These are phyloP conservation scores for Solanum phureja DNA, from an alignment of 257 asterid species.

Conservation along the genomic window DNA sequence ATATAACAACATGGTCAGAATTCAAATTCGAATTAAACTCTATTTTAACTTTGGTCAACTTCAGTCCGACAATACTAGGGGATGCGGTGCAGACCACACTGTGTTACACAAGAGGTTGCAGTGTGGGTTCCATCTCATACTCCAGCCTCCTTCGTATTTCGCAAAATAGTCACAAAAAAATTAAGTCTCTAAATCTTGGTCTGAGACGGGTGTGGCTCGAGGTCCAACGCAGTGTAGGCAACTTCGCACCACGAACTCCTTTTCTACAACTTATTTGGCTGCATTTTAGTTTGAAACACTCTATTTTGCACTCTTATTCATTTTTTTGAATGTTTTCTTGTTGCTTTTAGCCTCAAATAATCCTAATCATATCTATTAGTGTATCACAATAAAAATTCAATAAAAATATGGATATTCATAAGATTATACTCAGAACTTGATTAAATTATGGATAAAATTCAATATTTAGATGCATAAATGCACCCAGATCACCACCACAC, in stretches of 20 bases:
- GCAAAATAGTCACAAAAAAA: no score
- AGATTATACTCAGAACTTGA: background rate
- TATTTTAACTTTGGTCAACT: background rate
- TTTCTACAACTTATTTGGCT: background rate
- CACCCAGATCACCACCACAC: background rate
- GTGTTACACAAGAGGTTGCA: background rate
- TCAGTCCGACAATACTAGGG: background rate
- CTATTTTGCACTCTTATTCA: background rate
- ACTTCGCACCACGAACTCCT: background rate
- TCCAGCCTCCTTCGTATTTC: background rate
- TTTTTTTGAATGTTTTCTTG: no score
- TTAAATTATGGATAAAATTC: no score
- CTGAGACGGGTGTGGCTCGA: background rate
- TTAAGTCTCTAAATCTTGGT: background rate
- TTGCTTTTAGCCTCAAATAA: background rate
- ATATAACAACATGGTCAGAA: background rate
- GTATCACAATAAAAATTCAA: background rate
- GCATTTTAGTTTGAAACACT: background rate
- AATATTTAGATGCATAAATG: background rate
- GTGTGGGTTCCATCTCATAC: background rate
- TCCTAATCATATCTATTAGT: background rate
- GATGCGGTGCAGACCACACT: background rate
- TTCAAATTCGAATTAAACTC: background rate
- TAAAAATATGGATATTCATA: no score
- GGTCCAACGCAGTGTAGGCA: background rate